These are phyloP conservation scores for Coemansia sp. DNA, from an alignment of 192 early-diverging fungal genomes.

Conservation along the genomic window DNA sequence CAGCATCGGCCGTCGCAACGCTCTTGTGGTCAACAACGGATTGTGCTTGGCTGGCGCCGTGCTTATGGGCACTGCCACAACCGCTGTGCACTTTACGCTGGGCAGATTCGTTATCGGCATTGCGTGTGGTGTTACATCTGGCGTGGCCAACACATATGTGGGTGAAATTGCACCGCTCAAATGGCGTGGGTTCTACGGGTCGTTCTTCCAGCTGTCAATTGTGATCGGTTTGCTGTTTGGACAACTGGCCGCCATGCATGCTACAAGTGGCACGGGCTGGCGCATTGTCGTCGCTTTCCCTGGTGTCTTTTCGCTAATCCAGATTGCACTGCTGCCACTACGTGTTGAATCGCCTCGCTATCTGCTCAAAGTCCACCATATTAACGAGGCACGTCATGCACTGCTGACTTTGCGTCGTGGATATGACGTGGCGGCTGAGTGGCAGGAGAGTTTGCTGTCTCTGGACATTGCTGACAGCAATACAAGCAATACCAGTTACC, in stretches of 20 bases:
- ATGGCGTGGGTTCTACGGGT: constrained; percentile 67
- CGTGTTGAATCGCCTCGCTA: constrained; percentile 71
- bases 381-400: constrained; percentile 63
- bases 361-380: constrained; percentile 59
- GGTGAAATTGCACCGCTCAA: constrained; percentile 69
- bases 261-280: constrained; percentile 62
- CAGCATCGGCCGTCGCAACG: constrained; percentile 61
- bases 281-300: constrained; percentile 63
- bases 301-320: constrained; percentile 58
- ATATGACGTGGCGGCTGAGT: constrained; percentile 60
- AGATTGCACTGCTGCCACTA: constrained; percentile 61
- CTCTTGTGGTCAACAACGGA: constrained; percentile 67
- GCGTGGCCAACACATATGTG: constrained; percentile 64
- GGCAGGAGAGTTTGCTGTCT: constrained; percentile 54
- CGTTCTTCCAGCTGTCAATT: constrained; percentile 70
- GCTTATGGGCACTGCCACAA: constrained; percentile 61
- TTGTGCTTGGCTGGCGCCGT: constrained; percentile 66
- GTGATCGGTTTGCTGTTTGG: constrained; percentile 72
- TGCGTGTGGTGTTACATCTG: constrained; percentile 63
- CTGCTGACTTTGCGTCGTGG: constrained; percentile 60
- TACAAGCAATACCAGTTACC: background rate
- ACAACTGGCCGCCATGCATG: constrained; percentile 59
- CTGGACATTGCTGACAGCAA: constrained; percentile 12
- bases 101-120: constrained; percentile 72
- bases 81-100: constrained; percentile 61